Evolutionary conservation across 2,329 filamentous ascomycete genomes (phyloP).

Genomic region (Cadophora malorum): DNA sequence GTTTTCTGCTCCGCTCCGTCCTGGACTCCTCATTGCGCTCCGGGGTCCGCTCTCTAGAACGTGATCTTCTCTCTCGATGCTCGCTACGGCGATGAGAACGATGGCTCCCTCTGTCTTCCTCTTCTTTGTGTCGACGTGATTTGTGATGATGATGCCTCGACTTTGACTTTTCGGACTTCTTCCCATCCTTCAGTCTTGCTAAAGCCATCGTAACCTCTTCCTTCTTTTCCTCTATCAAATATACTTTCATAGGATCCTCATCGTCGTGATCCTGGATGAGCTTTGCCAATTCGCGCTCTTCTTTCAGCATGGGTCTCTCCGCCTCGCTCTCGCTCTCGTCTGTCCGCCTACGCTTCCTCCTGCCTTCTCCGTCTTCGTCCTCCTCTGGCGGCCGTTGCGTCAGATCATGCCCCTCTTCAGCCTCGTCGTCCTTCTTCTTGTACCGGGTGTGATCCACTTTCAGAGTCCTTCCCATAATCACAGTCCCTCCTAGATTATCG

Average conservation of each 20-base stretch:
- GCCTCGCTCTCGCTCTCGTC: slow-evolving; percentile 50
- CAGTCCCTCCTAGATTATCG: slow-evolving; percentile 90
- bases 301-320: slow-evolving; percentile 71
- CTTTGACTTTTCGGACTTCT: slow-evolving; percentile 37
- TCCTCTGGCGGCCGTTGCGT: slow-evolving; percentile 44
- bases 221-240: slow-evolving; percentile 87
- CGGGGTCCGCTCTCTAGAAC: slow-evolving; percentile 29
- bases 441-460: slow-evolving; percentile 94
- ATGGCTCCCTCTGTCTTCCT: slow-evolving; percentile 25
- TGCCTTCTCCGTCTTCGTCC: slow-evolving; percentile 48
- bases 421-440: slow-evolving; percentile 82
- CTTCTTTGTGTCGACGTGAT: slow-evolving; percentile 33
- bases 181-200: slow-evolving; percentile 53
- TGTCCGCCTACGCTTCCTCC: slow-evolving; percentile 48
- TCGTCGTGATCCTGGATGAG: slow-evolving; percentile 85
- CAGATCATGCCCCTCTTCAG: slow-evolving; percentile 65
- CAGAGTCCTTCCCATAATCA: slow-evolving; percentile 78
- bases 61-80: slow-evolving; percentile 32
- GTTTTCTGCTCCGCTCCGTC: slow-evolving; percentile 18
- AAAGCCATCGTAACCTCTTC: slow-evolving; percentile 81
- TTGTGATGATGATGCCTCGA: slow-evolving; percentile 39
- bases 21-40: slow-evolving; percentile 18
- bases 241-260: slow-evolving; percentile 97
- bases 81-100: slow-evolving; percentile 30
- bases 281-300: slow-evolving; percentile 80